Conservation (phyloP, 306 rosid species). For the Castanopsis chinensis region DNA sequence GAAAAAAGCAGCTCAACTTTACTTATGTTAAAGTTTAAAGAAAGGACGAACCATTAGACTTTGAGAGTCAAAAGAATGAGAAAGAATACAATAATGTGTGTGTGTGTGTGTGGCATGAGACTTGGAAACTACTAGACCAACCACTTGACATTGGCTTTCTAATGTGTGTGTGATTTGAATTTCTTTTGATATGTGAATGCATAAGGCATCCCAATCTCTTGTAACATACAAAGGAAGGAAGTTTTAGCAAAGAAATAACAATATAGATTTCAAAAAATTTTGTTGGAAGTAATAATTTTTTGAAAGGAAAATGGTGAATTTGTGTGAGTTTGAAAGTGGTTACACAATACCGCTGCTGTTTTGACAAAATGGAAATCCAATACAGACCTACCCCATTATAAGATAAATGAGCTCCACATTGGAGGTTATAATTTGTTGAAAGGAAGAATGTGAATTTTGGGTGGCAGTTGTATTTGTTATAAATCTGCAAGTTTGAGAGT, state of each 20-base stretch:
- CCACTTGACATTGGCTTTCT: too few species aligned
- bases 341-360: neutral
- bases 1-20: too few species aligned
- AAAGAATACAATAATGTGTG: neutral
- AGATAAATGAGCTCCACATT: too few species aligned
- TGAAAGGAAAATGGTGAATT: too few species aligned
- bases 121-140: too few species aligned
- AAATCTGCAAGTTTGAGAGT: neutral
- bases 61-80: neutral
- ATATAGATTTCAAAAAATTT: neutral
- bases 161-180: neutral
- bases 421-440: too few species aligned
- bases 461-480: neutral
- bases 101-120: too few species aligned
- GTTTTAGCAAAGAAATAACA: neutral
- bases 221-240: neutral
- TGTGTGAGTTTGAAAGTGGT: neutral
- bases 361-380: too few species aligned
- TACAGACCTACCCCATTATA: too few species aligned
- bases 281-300: neutral
- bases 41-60: neutral
- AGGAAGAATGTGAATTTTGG: too few species aligned
- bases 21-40: too few species aligned
- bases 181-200: neutral
- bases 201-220: neutral